Evolutionary conservation across 805 yeast species (phyloP).

Genomic region (Gaillardinia entomophila): DNA sequence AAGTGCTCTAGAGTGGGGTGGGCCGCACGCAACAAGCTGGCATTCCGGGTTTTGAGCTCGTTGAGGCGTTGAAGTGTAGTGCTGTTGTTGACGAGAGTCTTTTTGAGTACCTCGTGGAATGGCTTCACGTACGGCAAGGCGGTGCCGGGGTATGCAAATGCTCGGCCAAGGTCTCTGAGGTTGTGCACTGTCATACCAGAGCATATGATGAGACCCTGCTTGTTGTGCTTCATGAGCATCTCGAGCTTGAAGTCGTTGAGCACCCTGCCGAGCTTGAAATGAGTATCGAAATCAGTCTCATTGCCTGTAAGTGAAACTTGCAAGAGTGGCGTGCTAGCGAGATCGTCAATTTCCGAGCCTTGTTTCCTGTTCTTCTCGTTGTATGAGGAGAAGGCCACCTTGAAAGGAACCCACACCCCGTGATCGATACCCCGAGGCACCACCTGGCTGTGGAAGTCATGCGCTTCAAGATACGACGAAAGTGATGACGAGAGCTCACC

Average conservation of each 20-base stretch:
- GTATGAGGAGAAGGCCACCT: conserved; percentile 55
- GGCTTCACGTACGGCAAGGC: conserved; percentile 44
- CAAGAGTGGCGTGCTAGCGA: conserved; percentile 41
- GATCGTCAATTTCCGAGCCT: conserved; percentile 21
- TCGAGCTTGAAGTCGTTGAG: conserved; percentile 46
- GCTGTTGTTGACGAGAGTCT: conserved; percentile 27
- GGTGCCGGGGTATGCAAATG: conserved; percentile 8
- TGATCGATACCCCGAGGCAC: conserved; percentile 71
- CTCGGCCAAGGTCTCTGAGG: conserved; percentile 44
- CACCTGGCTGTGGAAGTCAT: conserved; percentile 41
- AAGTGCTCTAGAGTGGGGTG: conserved; percentile 81
- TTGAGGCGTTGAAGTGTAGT: conserved; percentile 33
- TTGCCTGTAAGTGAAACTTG: conserved; percentile 45
- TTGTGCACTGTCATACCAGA: conserved; percentile 85
- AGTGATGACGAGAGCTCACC: conserved; percentile 40
- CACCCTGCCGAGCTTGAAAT: conserved; percentile 51
- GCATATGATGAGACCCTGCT: conserved; percentile 42
- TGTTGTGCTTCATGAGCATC: conserved; percentile 23
- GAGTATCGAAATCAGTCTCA: conserved; percentile 33
- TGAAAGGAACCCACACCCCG: conserved; percentile 78
- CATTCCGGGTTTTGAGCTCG: conserved; percentile 21
- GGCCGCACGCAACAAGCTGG: conserved; percentile 38
- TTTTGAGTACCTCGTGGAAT: conserved; percentile 45
- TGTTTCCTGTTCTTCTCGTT: conserved; percentile 18
- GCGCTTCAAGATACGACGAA: conserved; percentile 28